Conservation (phyloP, 768 basidiomycete species). For the Trametes punicea region DNA sequence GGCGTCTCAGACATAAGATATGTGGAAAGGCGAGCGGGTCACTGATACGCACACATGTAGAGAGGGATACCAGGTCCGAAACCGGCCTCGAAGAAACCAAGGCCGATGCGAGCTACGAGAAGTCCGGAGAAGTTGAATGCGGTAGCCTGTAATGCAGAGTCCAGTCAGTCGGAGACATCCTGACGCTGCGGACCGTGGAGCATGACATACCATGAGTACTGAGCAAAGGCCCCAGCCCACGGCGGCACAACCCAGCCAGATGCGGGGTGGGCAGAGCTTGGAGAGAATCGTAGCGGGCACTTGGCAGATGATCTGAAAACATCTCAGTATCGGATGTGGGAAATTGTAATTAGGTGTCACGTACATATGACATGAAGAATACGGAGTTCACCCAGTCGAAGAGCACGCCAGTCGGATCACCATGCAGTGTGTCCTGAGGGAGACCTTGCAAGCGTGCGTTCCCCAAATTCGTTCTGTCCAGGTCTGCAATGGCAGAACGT, state of each 20-base stretch:
- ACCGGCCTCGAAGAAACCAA: slow-evolving; percentile 77
- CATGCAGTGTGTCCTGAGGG: slow-evolving; percentile 57
- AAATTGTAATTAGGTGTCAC: slow-evolving; percentile 18
- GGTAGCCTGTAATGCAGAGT: slow-evolving; percentile 43
- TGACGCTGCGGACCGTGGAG: background rate
- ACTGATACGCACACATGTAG: slow-evolving; percentile 59
- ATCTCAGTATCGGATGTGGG: background rate
- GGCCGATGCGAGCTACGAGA: slow-evolving; percentile 52
- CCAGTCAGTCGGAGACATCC: background rate
- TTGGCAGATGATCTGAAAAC: slow-evolving; percentile 59
- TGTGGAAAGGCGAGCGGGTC: background rate
- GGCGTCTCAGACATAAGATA: background rate
- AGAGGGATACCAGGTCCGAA: slow-evolving; percentile 77
- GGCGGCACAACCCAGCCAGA: slow-evolving; percentile 64
- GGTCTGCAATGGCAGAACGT: slow-evolving; percentile 31
- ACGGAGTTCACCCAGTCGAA: slow-evolving; percentile 77
- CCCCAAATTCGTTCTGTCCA: slow-evolving; percentile 77
- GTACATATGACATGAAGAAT: slow-evolving; percentile 78
- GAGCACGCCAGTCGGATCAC: slow-evolving; percentile 63
- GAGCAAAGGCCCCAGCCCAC: slow-evolving; percentile 78
- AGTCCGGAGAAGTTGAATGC: slow-evolving; percentile 59
- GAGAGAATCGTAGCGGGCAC: slow-evolving; percentile 63
- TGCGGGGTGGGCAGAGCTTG: slow-evolving; percentile 64
- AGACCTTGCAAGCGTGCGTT: slow-evolving; percentile 77
- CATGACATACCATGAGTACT: slow-evolving; percentile 55